Evolutionary conservation across 2,329 filamentous ascomycete species (phyloP), one percentile per base, ranked within the genome.

Genomic region (Gyromitra esculenta): DNA sequence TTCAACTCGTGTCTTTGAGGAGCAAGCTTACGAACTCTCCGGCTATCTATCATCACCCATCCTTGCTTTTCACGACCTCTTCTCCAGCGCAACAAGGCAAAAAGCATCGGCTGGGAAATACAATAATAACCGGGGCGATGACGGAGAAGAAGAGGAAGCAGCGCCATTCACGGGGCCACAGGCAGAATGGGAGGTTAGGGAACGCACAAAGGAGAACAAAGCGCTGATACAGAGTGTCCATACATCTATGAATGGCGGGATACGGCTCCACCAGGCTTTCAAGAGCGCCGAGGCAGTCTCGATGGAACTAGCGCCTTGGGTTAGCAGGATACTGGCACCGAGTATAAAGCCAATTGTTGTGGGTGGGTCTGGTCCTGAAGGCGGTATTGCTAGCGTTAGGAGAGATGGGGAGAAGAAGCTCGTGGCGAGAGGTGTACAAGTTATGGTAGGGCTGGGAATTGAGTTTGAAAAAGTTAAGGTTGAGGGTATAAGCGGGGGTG

Each of bases 11-110:
- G 87, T 98, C 0, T 96, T 91, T 82, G 66, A 74, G 13, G 90
- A 89, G 75, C 95, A 97, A 82, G 94, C 97, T 72, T 99, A 96
- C 92, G 96, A 99, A 83, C 86, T 99, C 15, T 89, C 88, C 0
- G 91, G 93, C 0, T 99, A 99, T 82, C 88, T 98, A 63, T 92
- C 91, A 81, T 92, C 96, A 80, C 91, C 95, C 0, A 88, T 96
- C 15, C 88, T 98, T 1, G 96, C 93, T 2, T 97, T 97, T 82
- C 96, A 99, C 82, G 87, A 93, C 81, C 87, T 99, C 11, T 99
- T 99, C 82, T 92, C 89, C 87, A 87, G 71, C 86, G 86, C 81
- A 81, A 84, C 78, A 81, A 41, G 73, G 7, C 71, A 77, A 13
- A 83, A 63, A 83, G 82, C 74, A 76, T 83, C 45, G 86, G 85